These are phyloP conservation scores for Pilobolus umbonatus DNA, from an alignment of 192 early-diverging fungal species.

Conservation along the genomic window DNA sequence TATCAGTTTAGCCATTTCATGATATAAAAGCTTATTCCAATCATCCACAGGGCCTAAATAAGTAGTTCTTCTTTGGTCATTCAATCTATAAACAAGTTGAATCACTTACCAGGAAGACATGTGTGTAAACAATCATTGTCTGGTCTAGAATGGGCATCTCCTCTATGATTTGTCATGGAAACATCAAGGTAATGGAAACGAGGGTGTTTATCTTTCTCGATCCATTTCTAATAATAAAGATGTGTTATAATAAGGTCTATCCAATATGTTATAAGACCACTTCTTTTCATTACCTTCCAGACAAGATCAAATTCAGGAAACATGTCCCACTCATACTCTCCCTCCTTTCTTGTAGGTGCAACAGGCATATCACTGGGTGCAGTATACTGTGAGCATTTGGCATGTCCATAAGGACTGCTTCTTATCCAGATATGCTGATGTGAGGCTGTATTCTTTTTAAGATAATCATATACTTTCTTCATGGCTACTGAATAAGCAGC, in stretches of 20 bases:
- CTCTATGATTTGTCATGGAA: slow-evolving; percentile 25
- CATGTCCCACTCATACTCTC: slow-evolving; percentile 32
- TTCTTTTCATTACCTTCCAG: slow-evolving; percentile 25
- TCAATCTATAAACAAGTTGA: neutral
- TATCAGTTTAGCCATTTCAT: slow-evolving; percentile 21
- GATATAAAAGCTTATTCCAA: slow-evolving; percentile 30
- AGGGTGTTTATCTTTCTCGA: slow-evolving; percentile 17
- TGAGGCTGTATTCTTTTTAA: slow-evolving; percentile 7
- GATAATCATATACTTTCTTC: slow-evolving; percentile 16
- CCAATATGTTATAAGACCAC: neutral
- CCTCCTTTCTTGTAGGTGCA: slow-evolving; percentile 16
- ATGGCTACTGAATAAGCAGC: slow-evolving; percentile 18
- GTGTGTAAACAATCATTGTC: slow-evolving; percentile 31
- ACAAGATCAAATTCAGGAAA: slow-evolving; percentile 21
- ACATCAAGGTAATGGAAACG: slow-evolving; percentile 22
- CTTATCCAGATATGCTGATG: slow-evolving; percentile 24
- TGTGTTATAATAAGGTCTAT: neutral
- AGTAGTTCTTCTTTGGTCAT: neutral
- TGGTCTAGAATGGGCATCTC: slow-evolving; percentile 30
- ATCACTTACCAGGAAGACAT: slow-evolving; percentile 26
- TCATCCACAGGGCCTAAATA: slow-evolving; percentile 34
- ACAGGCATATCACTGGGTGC: slow-evolving; percentile 6
- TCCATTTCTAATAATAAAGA: slow-evolving; percentile 11
- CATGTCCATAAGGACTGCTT: slow-evolving; percentile 30
- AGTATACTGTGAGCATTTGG: slow-evolving; percentile 28